Base-by-base conservation (phyloP, 257 asterid species). In the Przewalskia tangutica region DNA sequence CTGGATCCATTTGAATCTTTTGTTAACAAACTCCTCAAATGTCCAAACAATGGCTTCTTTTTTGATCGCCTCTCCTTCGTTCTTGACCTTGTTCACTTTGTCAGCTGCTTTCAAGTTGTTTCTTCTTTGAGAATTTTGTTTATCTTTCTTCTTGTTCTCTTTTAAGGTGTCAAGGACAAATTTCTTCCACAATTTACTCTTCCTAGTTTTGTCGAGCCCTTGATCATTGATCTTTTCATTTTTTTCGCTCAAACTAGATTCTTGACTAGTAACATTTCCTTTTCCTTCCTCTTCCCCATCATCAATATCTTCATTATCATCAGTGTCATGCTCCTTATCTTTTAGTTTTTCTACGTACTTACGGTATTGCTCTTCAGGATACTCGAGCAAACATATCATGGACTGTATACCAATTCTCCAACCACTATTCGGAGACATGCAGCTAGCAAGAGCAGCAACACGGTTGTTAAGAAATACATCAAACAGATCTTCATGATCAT, bases 391-490 rank as follows among this genome's bases (percentile, higher is more conserved):
- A 82, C 79, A 10, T 10, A 82, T 85, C 90, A 88, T 85, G 48
- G 70, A 14, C 18, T 81, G 63, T 13, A 87, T 27, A 63, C 82
- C 77, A 5, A 77, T 85, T 14, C 9, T 85, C 93, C 93, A 91
- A 0, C 95, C 95, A 8, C 64, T 18, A 12, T 13, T 1, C 2
- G 90, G 89, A 5, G 85, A 75, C 36, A 82, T 79, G 68, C 92
- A 91, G 16, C 46, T n/a, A 38, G 0, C 12, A 18, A 91, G 86
- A 9, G 76, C 71, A 1, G 27, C 9, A 16, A 88, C 66, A 11
- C 95, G 92, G 44, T 84, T 17, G n/a, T 81, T 86, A 23, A 91
- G 90, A 88, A 88, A 91, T 4, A 89, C 86, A 68, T 90, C 87
- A n/a, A 56, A 64, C 46, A 90, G 84, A 16, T 88, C 92, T n/a